These are phyloP conservation scores for Xylaria sp. DNA, from an alignment of 2,329 filamentous ascomycete genomes.

Conservation along the genomic window DNA sequence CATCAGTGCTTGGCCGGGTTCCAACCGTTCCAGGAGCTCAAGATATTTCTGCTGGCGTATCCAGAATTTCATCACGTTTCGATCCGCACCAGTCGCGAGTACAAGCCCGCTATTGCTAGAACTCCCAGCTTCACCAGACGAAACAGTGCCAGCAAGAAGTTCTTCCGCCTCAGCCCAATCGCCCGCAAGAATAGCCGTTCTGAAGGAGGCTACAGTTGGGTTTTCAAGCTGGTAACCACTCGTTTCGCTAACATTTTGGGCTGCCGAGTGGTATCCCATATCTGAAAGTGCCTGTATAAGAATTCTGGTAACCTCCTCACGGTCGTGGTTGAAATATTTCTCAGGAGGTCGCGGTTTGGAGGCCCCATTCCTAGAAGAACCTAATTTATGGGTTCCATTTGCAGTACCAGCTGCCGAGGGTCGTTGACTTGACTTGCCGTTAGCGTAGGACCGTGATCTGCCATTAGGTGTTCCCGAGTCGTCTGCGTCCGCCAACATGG, in stretches of 20 bases:
- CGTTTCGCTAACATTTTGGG: constrained; percentile 77
- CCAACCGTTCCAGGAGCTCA: constrained; percentile 82
- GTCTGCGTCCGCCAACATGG: constrained; percentile 72
- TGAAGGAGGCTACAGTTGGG: constrained; percentile 84
- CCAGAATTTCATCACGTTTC: constrained; percentile 84
- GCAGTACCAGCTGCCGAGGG: constrained; percentile 50
- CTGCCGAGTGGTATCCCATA: constrained; percentile 84
- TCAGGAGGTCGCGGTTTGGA: constrained; percentile 49
- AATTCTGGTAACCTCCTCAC: constrained; percentile 92
- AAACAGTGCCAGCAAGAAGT: constrained; percentile 71
- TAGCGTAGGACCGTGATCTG: constrained; percentile 62
- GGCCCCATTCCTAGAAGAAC: constrained; percentile 65
- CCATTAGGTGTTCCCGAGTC: constrained; percentile 63
- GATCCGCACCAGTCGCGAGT: constrained; percentile 78
- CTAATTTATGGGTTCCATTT: constrained; percentile 61
- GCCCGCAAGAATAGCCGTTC: constrained; percentile 80
- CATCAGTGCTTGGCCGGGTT: constrained; percentile 77
- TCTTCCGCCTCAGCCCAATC: constrained; percentile 87
- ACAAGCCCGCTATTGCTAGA: constrained; percentile 69
- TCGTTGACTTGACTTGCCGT: constrained; percentile 65
- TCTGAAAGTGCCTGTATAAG: constrained; percentile 91
- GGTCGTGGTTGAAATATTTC: constrained; percentile 82
- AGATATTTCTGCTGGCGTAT: constrained; percentile 94
- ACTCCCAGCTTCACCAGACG: constrained; percentile 48
- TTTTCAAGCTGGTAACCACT: constrained; percentile 91